Evolutionary conservation across 2,329 filamentous ascomycete genomes (phyloP), one percentile per base, ranked within the genome.

Genomic region (Fusarium pininemorale): DNA sequence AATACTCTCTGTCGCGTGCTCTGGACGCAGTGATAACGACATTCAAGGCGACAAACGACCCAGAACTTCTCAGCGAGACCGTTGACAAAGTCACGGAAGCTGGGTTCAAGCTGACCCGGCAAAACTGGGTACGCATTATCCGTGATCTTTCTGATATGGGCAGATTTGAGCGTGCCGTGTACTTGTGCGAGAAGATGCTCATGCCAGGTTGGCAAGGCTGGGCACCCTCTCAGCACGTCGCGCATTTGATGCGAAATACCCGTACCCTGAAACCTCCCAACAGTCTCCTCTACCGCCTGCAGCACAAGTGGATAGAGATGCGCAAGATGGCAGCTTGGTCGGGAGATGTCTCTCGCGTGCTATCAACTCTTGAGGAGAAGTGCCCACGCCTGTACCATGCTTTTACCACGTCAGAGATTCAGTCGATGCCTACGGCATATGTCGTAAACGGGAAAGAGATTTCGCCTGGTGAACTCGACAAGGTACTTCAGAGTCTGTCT

Each of bases 141-240:
- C 90, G 92, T 76, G 82, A 87, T 57, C 89, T 98, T 35, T 89
- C 90, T 30, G 84, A 86, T 20, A 85, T 90, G 61, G 87, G 88
- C 51, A 86, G 88, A 51, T 87, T 88, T 76, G 83, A 89, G 54
- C 86, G 92, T 26, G 95, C 95, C 42, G 97, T 96, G 82, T 80
- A 84, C 28, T 83, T 91, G 58, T 96, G 93, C 79, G 96, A 98
- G 83, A 83, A 86, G 32, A 89, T 90, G 69, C 90, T 98, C 63
- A 97, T 98, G 89, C 87, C 89, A 3, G 86, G 89, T 39, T 98
- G 95, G 89, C 88, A 89, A 16, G 94, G 94, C 30, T 98, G 95
- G 94, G 74, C 69, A 20, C 73, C 77, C 24, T 38, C 71, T 11
- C 65, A 75, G 45, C 61, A 48, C 11, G 63, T 62, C 14, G 22